A percentile compares a stretch with the other conserved stretches of the same genome.
Conservation (phyloP, 2,329 filamentous ascomycete genomes). For the Pyricularia pennisetigena region DNA sequence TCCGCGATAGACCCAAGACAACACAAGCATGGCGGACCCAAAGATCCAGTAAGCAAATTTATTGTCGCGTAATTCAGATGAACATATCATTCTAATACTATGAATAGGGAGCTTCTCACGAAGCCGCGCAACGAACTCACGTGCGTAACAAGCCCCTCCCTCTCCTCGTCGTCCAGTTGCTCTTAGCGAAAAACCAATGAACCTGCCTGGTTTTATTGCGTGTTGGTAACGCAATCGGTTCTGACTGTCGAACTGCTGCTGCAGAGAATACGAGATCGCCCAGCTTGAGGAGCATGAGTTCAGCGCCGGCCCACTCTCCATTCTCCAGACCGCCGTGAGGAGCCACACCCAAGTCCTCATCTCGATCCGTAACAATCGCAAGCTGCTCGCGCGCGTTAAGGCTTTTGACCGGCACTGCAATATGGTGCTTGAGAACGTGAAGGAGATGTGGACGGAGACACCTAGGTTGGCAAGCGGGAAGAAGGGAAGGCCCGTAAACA, state of each 20-base stretch:
- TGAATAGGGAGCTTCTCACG: constrained; percentile 70
- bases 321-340: constrained; percentile 93
- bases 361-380: constrained; percentile 96
- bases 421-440: constrained; percentile 87
- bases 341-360: constrained; percentile 94
- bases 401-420: constrained; percentile 98
- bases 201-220: neutral
- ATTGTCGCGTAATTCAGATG: constrained; percentile 8
- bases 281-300: constrained; percentile 54
- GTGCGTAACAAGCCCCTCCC: constrained; percentile 42
- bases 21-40: constrained; percentile 46
- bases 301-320: constrained; percentile 55
- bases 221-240: neutral
- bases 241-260: constrained; percentile 6
- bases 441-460: constrained; percentile 99
- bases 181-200: neutral
- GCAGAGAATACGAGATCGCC: constrained; percentile 82
- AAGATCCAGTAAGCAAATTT: constrained; percentile 57
- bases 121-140: constrained; percentile 88
- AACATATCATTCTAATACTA: constrained; percentile 17
- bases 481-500: constrained; percentile 86
- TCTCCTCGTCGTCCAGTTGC: neutral
- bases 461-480: constrained; percentile 74
- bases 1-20: constrained; percentile 11
- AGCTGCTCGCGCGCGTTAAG: constrained; percentile 93